Evolutionary conservation across 2,329 filamentous ascomycete genomes (phyloP).

Genomic region (Tolypocladium pustulatum): DNA sequence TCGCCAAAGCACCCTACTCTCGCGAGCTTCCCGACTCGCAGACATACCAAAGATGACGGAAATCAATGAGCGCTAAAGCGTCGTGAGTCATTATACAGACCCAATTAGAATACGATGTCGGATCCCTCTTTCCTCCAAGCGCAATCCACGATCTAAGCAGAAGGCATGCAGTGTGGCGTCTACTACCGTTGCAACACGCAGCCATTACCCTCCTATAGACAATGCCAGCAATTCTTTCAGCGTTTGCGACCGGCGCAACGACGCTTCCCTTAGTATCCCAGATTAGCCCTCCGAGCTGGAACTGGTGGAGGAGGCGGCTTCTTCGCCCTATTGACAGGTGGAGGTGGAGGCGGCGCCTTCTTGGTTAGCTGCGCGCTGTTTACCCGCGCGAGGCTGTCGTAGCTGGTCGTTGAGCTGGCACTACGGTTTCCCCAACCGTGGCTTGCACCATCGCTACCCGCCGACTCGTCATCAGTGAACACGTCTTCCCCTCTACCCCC

Average conservation of each 20-base stretch:
- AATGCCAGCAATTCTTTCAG: not conserved
- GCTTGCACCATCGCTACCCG: slow-evolving; percentile 38
- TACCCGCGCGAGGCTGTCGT: slow-evolving; percentile 32
- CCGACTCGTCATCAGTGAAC: slow-evolving; percentile 40
- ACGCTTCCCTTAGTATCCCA: slow-evolving; percentile 3
- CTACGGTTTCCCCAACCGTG: slow-evolving; percentile 40
- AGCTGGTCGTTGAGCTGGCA: slow-evolving; percentile 45
- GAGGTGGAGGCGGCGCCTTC: slow-evolving; percentile 44
- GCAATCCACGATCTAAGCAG: not conserved
- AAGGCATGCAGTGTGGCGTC: not conserved
- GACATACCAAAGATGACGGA: not conserved
- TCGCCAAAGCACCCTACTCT: not conserved
- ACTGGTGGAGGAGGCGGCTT: slow-evolving; percentile 26
- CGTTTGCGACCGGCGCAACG: not conserved
- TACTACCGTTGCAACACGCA: not conserved
- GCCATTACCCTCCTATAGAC: not conserved
- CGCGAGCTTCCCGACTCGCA: not conserved
- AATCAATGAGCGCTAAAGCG: not conserved
- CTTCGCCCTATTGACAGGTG: slow-evolving; percentile 35
- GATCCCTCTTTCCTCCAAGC: not conserved
- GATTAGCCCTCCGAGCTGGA: slow-evolving; percentile 18
- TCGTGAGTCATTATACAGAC: not conserved
- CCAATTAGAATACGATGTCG: not conserved
- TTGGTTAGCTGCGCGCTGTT: slow-evolving; percentile 24
- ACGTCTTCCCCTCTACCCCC: slow-evolving; percentile 28